These are phyloP conservation scores for Fagopyrum homotropicum DNA, from an alignment of 148 eudicot genomes.

Conservation along the genomic window DNA sequence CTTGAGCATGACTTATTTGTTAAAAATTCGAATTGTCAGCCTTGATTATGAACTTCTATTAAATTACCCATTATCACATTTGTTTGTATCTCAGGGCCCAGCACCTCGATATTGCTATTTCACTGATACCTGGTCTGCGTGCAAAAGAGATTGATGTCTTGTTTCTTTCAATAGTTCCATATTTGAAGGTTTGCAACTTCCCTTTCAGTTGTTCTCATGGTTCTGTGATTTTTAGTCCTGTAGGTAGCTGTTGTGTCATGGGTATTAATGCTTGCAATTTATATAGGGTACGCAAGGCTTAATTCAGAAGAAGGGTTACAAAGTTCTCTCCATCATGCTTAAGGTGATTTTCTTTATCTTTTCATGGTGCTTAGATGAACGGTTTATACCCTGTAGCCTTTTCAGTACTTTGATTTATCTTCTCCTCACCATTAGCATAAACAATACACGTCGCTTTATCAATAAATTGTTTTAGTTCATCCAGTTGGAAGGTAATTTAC, in stretches of 20 bases:
- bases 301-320: conserved; percentile 94
- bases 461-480: not conserved
- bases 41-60: not conserved
- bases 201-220: not conserved
- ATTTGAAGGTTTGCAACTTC: conserved; percentile 51
- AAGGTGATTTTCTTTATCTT: conserved; percentile 35
- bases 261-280: not conserved
- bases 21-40: not conserved
- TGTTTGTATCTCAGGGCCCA: conserved; percentile 47
- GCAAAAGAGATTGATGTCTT: conserved; percentile 49
- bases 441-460: not conserved
- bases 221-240: not conserved
- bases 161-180: conserved; percentile 44
- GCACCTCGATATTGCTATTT: conserved; percentile 70
- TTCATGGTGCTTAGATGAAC: not conserved
- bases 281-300: conserved; percentile 69
- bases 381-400: not conserved
- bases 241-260: not conserved
- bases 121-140: conserved; percentile 80
- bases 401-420: not conserved
- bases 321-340: conserved; percentile 71
- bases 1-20: not conserved
- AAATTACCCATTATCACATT: not conserved
- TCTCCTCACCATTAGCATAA: not conserved
- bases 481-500: not conserved